Conservation (phyloP, 2,329 filamentous ascomycete species). For the Laburnicola sp. region DNA sequence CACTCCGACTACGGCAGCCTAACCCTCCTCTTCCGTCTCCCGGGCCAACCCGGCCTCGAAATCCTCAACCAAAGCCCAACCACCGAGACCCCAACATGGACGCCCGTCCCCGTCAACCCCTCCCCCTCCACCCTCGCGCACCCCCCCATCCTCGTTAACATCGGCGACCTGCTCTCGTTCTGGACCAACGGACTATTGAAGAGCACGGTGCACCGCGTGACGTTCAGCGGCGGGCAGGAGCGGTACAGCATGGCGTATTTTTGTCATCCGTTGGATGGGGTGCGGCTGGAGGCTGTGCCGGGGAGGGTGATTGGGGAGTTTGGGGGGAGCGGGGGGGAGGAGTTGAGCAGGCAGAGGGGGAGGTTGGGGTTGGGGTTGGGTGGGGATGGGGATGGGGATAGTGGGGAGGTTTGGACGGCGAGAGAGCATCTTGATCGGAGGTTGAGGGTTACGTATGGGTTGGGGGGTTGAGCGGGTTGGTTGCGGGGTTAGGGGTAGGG, state of each 20-base stretch:
- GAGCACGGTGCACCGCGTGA: constrained; percentile 85
- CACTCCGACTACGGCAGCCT: constrained; percentile 82
- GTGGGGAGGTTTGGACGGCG: constrained; percentile 56
- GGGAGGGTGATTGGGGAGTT: constrained; percentile 53
- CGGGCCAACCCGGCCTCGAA: constrained; percentile 83
- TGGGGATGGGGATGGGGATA: constrained; percentile 37
- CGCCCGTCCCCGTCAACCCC: constrained; percentile 51
- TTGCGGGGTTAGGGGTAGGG: too few species aligned
- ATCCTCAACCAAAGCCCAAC: constrained; percentile 59
- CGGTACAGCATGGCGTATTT: constrained; percentile 65
- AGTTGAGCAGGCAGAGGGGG: constrained; percentile 44
- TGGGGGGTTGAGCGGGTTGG: constrained; percentile 19
- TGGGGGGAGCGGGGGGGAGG: constrained; percentile 35
- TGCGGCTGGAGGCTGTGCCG: constrained; percentile 58
- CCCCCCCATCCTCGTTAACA: constrained; percentile 59
- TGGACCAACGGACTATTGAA: constrained; percentile 90
- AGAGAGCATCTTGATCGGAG: constrained; percentile 61
- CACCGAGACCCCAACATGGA: constrained; percentile 31
- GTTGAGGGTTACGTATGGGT: constrained; percentile 61
- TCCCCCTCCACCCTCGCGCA: constrained; percentile 64
- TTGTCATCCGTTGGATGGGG: constrained; percentile 63
- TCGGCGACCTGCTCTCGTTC: constrained; percentile 74
- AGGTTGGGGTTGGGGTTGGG: constrained; percentile 48
- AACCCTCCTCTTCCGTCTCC: constrained; percentile 79
- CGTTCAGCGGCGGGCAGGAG: constrained; percentile 60